Evolutionary conservation across 176 grass and related monocot species (phyloP), one percentile per base, ranked within the genome.

Genomic region (Carex parvula): DNA sequence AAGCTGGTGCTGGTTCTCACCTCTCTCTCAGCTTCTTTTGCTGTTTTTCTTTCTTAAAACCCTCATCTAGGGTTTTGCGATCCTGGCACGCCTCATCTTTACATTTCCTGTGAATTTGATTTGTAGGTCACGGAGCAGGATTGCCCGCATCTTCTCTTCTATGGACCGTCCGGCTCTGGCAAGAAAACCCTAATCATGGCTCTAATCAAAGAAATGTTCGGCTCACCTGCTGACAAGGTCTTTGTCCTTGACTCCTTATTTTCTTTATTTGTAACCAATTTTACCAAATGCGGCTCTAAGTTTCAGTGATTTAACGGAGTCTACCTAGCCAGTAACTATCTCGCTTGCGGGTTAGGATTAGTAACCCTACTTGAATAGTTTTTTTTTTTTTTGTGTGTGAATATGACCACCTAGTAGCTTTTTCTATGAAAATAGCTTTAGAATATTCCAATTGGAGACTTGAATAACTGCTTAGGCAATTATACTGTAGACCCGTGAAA

Each of bases 151-250:
- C 84, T 99, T 13, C 88, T 99, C n/a, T 99, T 99, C 83, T 99
- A 99, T 84, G 96, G 93, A 1, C 91, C 96, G 21, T 84, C 96
- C 1, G 96, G 96, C 58, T 92, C 96, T 17, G 96, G 96, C 63
- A 99, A 94, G 85, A 95, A 99, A 90, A 99, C 96, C 88, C 96
- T 99, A 95, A 90, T 99, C 77, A 88, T 99, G 81, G 93, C 93
- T 64, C 87, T 99, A 55, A 83, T 99, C 65, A 99, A 86, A 87
- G 84, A 99, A 85, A 99, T 99, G 89, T 99, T 99, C 54, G 96
- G 96, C 70, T 42, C 91, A 12, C 85, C 89, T 1, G 85, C 72
- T 46, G 96, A 99, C 26, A 99, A 99, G 93, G 96, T 95, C 0
- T 11, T 15, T 54, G 15, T 52, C 10, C 41, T 29, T 29, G 29